Base-by-base conservation (phyloP, 441 rosid genomes). In the Brassica hybrid region DNA sequence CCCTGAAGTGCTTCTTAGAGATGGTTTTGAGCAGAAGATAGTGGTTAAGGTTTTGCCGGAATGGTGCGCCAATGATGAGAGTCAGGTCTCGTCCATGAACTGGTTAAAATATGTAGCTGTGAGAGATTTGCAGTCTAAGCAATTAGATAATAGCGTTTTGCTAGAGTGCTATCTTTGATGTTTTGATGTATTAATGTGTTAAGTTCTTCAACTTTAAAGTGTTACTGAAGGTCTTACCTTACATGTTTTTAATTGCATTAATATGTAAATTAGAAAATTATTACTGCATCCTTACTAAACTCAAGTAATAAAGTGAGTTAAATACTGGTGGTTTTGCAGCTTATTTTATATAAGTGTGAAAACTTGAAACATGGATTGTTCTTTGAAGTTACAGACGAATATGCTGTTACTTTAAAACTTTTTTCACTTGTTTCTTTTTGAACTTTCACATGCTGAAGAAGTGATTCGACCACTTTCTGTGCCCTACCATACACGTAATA, bases 31-130 rank as follows among this genome's bases (percentile, higher is more conserved):
- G 77, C 83, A 88, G 76, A 96, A 93, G 56, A 56, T 92, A 16
- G 12, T 91, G 2, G 76, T 90, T 72, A 97, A 93, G 85, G 81
- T 92, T 48, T 74, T 90, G 76, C 96, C 97, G 7, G 19, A 84
- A 65, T 93, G 89, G 93, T 78, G 87, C 72, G 67, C n/a, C 54
- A 63, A 72, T 67, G 64, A 23, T 13, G 74, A 50, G 25, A 75
- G 60, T 30, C 74, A 76, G 43, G 36, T 76, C 3, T 32, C 14
- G 3, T 78, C 77, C 12, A 75, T 85, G 75, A 80, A 86, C 30
- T 66, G 72, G 65, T 67, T 87, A 54, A 80, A 73, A 71, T 79
- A 79, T 74, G 82, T 82, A 30, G 78, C 83, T 10, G 58, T 92
- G 59, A 84, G 83, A 80, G 85, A 86, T 72, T 74, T 96, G 69